Evolutionary conservation across 345 rosid genomes (phyloP).

Genomic region (Boechera retrofracta): DNA sequence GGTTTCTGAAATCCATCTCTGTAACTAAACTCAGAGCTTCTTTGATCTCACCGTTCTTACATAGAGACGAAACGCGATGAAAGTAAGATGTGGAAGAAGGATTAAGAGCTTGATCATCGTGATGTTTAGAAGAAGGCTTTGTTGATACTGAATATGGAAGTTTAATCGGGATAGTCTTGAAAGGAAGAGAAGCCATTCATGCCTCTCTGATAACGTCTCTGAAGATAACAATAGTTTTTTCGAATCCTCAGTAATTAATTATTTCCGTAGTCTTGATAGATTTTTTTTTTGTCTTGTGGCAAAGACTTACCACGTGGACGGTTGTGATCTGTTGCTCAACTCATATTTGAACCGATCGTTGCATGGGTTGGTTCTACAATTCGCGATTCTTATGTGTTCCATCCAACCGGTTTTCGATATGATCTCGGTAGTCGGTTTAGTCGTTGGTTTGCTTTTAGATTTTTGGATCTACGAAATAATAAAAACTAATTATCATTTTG

Average conservation of each 20-base stretch:
- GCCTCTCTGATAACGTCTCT: constrained; percentile 31
- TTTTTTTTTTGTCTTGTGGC: no score
- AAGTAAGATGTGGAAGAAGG: constrained; percentile 48
- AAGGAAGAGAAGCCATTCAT: constrained; percentile 54
- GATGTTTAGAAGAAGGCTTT: constrained; percentile 17
- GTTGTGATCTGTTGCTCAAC: background rate
- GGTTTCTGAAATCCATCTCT: constrained; percentile 53
- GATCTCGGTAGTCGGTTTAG: background rate
- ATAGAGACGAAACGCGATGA: constrained; percentile 56
- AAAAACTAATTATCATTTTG: background rate
- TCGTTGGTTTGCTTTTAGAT: background rate
- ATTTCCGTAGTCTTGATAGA: no score
- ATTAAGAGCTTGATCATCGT: constrained; percentile 25
- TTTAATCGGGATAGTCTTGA: constrained; percentile 32
- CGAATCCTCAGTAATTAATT: background rate
- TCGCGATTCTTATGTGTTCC: background rate
- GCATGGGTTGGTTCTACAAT: background rate
- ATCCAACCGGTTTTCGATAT: constrained; percentile 7
- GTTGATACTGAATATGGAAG: constrained; percentile 34
- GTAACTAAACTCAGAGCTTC: constrained; percentile 61
- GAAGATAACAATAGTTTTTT: constrained; percentile 38
- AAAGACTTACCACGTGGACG: background rate
- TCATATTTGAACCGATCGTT: background rate
- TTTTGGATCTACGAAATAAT: background rate
- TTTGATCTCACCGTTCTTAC: constrained; percentile 60